A percentile compares a stretch with the other conserved stretches of the same genome.
These are phyloP conservation scores for Xylaria sp. DNA, from an alignment of 2,329 filamentous ascomycete genomes.

Conservation along the genomic window DNA sequence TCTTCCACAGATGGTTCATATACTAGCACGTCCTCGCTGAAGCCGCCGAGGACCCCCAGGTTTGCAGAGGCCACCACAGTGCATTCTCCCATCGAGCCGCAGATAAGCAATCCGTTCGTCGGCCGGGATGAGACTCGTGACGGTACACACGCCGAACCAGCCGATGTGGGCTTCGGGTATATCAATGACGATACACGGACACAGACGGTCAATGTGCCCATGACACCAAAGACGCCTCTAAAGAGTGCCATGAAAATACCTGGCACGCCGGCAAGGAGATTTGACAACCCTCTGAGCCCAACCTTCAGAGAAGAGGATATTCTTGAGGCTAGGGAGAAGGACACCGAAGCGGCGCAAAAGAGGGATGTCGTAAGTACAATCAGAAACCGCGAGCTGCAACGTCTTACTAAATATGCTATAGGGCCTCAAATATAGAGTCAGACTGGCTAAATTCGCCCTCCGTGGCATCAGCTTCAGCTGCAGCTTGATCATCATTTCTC, in stretches of 20 bases:
- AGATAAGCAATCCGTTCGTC: slow-evolving; percentile 63
- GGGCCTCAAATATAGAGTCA: slow-evolving; percentile 93
- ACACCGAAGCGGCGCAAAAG: slow-evolving; percentile 87
- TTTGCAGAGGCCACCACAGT: slow-evolving; percentile 85
- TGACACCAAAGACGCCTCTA: slow-evolving; percentile 80
- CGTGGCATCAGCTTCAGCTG: slow-evolving; percentile 97
- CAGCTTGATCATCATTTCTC: slow-evolving; percentile 91
- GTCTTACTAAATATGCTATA: slow-evolving; percentile 58
- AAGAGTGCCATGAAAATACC: slow-evolving; percentile 92
- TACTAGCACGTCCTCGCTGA: slow-evolving; percentile 67
- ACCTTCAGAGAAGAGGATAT: slow-evolving; percentile 90
- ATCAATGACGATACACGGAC: slow-evolving; percentile 69
- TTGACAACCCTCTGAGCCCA: slow-evolving; percentile 85
- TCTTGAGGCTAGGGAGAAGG: slow-evolving; percentile 83
- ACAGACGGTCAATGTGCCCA: slow-evolving; percentile 69
- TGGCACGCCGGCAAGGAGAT: slow-evolving; percentile 78
- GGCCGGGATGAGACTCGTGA: slow-evolving; percentile 65
- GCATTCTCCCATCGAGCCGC: slow-evolving; percentile 77
- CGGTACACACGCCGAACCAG: slow-evolving; percentile 75
- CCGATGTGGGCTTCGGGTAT: slow-evolving; percentile 93
- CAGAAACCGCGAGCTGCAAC: background rate
- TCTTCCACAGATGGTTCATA: slow-evolving; percentile 61
- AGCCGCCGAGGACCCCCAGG: slow-evolving; percentile 77
- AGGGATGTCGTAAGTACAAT: slow-evolving; percentile 80
- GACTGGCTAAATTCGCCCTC: slow-evolving; percentile 94